These are phyloP conservation scores for Eucalyptus decipiens DNA, from an alignment of 345 rosid species.

Conservation along the genomic window DNA sequence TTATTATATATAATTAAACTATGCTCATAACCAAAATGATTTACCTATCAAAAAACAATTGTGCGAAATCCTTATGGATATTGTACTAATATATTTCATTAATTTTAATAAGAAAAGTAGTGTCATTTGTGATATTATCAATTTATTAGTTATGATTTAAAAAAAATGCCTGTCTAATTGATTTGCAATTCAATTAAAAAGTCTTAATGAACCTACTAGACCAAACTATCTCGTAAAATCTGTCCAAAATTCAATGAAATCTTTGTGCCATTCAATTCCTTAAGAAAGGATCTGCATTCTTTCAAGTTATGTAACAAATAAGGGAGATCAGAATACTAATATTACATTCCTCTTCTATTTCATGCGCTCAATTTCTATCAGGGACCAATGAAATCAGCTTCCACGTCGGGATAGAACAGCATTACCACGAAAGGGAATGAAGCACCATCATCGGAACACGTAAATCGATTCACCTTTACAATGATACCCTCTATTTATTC, in stretches of 20 bases:
- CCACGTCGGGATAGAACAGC: not conserved
- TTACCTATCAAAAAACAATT: not conserved
- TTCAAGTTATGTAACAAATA: not conserved
- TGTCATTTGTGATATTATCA: not conserved
- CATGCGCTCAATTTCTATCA: not conserved
- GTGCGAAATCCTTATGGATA: not conserved
- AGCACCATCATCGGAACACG: not conserved
- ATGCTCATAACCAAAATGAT: not conserved
- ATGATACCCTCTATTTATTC: not conserved
- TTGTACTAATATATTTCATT: not conserved
- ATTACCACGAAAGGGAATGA: not conserved
- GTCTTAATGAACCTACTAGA: not conserved
- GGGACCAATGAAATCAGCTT: not conserved
- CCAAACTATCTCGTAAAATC: not conserved
- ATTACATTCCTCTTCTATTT: not conserved
- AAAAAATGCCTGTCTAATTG: not conserved
- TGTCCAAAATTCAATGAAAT: not conserved
- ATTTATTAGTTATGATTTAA: not conserved
- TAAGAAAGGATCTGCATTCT: not conserved
- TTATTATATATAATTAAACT: not conserved
- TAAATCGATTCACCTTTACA: not conserved
- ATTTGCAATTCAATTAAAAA: not conserved
- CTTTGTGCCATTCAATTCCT: not conserved
- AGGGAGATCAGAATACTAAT: not conserved
- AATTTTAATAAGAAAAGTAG: not conserved